Evolutionary conservation across 768 basidiomycete genomes (phyloP).

Genomic region (Hygrocybe punicea): DNA sequence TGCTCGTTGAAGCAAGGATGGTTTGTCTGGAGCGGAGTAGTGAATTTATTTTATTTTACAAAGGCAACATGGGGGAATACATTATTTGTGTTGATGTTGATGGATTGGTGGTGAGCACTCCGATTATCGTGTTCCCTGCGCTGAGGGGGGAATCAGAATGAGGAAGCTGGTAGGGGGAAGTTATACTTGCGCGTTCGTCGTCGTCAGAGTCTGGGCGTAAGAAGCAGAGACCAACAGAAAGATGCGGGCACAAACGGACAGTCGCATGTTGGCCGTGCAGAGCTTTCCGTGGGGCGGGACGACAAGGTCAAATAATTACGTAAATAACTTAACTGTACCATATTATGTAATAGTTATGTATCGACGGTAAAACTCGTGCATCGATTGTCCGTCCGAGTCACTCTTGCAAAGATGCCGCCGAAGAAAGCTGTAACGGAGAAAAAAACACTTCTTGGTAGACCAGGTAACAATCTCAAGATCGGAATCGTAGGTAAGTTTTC

Average conservation of each 20-base stretch:
- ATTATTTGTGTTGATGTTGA: constrained; percentile 23
- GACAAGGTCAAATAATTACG: constrained; percentile 8
- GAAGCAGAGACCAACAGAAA: constrained; percentile 16
- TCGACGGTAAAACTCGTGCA: too few species aligned
- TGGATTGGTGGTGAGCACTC: constrained; percentile 43
- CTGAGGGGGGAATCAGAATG: constrained; percentile 16
- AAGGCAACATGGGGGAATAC: not conserved
- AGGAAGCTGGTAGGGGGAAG: not conserved
- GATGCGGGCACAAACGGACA: constrained; percentile 17
- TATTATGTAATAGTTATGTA: too few species aligned
- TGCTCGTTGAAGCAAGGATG: constrained; percentile 16
- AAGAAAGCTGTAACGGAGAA: constrained; percentile 84
- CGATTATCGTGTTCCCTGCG: constrained; percentile 51
- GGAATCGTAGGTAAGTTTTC: constrained; percentile 90
- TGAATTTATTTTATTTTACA: constrained; percentile 23
- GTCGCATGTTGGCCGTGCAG: constrained; percentile 15
- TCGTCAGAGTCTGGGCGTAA: constrained; percentile 49
- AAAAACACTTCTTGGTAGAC: constrained; percentile 83
- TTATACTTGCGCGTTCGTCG: constrained; percentile 44
- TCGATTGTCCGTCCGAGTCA: too few species aligned
- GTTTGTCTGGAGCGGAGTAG: constrained; percentile 3
- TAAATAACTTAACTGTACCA: not conserved
- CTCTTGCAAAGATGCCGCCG: constrained; percentile 82
- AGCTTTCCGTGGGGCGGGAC: not conserved
- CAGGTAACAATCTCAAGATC: constrained; percentile 96